Conservation (phyloP, 768 basidiomycete species). For the Russula virescens region DNA sequence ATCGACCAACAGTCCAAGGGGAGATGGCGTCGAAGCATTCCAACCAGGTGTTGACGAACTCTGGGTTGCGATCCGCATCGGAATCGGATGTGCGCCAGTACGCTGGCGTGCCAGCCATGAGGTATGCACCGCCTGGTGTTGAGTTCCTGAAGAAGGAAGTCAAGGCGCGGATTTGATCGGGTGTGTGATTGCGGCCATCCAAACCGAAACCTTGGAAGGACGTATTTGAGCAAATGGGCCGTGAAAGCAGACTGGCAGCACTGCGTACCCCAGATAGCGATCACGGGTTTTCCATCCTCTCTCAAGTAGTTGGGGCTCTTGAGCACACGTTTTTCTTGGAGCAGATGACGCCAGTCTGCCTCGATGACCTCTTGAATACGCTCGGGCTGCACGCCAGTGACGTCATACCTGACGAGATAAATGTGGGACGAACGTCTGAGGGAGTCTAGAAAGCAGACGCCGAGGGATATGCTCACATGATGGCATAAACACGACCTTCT, state of each 20-base stretch:
- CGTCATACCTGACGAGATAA: slow-evolving; percentile 69
- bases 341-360: slow-evolving; percentile 69
- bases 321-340: slow-evolving; percentile 53
- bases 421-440: too few relatives aligned
- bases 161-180: slow-evolving; percentile 50
- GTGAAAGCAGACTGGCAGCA: background rate
- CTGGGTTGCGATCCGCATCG: slow-evolving; percentile 66
- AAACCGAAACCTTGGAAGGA: slow-evolving; percentile 59
- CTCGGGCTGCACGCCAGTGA: slow-evolving; percentile 67
- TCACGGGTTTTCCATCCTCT: slow-evolving; percentile 63
- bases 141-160: slow-evolving; percentile 51
- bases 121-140: slow-evolving; percentile 68
- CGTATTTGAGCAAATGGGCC: background rate
- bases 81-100: slow-evolving; percentile 68
- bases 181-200: slow-evolving; percentile 53
- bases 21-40: slow-evolving; percentile 76
- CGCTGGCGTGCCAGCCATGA: slow-evolving; percentile 64
- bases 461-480: slow-evolving; percentile 54
- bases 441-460: background rate
- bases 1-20: slow-evolving; percentile 80
- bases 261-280: slow-evolving; percentile 62
- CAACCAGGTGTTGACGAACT: slow-evolving; percentile 62
- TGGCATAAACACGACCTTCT: slow-evolving; percentile 75
- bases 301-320: slow-evolving; percentile 69
- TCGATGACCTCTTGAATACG: slow-evolving; percentile 62